Evolutionary conservation across 2,329 filamentous ascomycete species (phyloP).

Genomic region (Escovopsis sp.): DNA sequence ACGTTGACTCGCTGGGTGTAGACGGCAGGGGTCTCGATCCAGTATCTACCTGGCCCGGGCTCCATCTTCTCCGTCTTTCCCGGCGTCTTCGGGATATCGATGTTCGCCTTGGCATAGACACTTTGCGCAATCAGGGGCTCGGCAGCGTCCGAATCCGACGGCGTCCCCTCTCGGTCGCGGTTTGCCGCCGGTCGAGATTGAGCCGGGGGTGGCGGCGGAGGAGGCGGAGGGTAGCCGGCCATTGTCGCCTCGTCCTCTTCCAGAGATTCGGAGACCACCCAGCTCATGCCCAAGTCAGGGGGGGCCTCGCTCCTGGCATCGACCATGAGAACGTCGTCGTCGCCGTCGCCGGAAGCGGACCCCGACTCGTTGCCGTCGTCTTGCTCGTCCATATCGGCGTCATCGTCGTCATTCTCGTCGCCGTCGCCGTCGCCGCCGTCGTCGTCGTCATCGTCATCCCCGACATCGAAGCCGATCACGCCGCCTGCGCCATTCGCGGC

Average conservation of each 20-base stretch:
- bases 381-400: slow-evolving; percentile 30
- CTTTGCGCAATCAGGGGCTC: slow-evolving; percentile 50
- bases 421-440: slow-evolving; percentile 19
- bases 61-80: slow-evolving; percentile 34
- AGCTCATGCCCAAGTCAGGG: slow-evolving; percentile 34
- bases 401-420: slow-evolving; percentile 26
- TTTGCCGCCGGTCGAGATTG: slow-evolving; percentile 16
- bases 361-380: slow-evolving; percentile 51
- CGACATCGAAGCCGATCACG: slow-evolving; percentile 11
- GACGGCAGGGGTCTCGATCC: slow-evolving; percentile 65
- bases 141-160: slow-evolving; percentile 55
- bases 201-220: slow-evolving; percentile 41
- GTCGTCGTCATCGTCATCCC: slow-evolving; percentile 15
- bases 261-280: slow-evolving; percentile 44
- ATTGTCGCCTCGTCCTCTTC: slow-evolving; percentile 67
- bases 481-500: slow-evolving; percentile 15
- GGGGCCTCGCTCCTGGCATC: slow-evolving; percentile 32
- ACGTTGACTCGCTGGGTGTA: slow-evolving; percentile 49
- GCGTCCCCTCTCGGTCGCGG: slow-evolving; percentile 47
- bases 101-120: slow-evolving; percentile 47
- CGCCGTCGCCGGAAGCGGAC: slow-evolving; percentile 27
- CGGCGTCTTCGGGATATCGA: slow-evolving; percentile 74
- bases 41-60: slow-evolving; percentile 62
- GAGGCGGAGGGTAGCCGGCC: slow-evolving; percentile 54
- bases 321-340: slow-evolving; percentile 45